phyloP scores from a whole-genome alignment of 352 stramenopile species.

The Phytophthora melonis region DNA sequence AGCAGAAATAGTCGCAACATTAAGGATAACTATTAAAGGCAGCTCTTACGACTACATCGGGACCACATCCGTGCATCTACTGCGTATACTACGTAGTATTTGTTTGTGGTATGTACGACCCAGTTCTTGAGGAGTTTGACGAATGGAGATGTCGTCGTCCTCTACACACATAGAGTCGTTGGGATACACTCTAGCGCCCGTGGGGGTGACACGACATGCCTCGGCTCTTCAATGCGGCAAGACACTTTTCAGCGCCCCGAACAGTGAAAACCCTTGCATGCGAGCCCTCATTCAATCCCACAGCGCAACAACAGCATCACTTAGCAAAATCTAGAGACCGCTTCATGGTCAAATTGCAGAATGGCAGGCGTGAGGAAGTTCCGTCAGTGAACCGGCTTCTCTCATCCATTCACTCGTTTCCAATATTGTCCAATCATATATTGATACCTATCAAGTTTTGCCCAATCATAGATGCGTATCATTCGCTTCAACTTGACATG shows the following conservation, averaged over 20 bases:
- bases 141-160: conserved; percentile 63
- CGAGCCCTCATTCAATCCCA: conserved; percentile 26
- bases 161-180: conserved; percentile 87
- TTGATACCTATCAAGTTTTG: neutral
- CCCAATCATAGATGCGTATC: conserved; percentile 6
- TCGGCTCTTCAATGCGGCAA: conserved; percentile 23
- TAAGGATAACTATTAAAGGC: neutral
- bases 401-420: conserved; percentile 20
- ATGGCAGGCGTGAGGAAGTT: neutral
- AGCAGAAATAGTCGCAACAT: neutral
- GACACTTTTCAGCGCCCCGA: conserved; percentile 48
- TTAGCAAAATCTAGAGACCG: neutral
- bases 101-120: conserved; percentile 60
- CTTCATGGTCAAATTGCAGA: conserved; percentile 8
- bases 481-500: conserved; percentile 26
- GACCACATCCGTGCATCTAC: neutral
- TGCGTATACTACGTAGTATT: neutral
- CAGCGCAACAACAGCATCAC: conserved; percentile 21
- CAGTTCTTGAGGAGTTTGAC: conserved; percentile 84
- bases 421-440: neutral
- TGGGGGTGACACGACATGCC: conserved; percentile 41
- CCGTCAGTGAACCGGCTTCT: conserved; percentile 5
- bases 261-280: conserved; percentile 35
- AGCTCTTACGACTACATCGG: neutral
- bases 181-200: conserved; percentile 58